These are phyloP conservation scores for Leptographium procerum DNA, from an alignment of 2,329 filamentous ascomycete genomes.

Conservation along the genomic window DNA sequence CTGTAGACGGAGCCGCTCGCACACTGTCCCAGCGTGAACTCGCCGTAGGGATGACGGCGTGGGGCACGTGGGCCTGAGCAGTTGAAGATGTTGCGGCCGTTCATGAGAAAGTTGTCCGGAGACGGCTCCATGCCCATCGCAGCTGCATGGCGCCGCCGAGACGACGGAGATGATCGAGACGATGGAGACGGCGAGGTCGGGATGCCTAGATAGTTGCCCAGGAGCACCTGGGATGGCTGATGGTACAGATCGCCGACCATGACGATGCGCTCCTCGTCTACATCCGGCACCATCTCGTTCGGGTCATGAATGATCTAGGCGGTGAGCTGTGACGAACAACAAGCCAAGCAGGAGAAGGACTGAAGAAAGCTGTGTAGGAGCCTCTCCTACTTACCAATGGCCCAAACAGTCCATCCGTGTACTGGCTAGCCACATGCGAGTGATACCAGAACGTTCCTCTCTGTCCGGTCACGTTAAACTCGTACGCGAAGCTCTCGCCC, in stretches of 20 bases:
- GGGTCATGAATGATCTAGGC: conserved; percentile 45
- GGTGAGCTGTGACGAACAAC: no score
- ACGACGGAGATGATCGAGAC: no score
- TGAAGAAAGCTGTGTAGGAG: no score
- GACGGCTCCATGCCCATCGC: conserved; percentile 28
- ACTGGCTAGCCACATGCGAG: conserved; percentile 54
- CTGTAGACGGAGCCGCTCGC: conserved; percentile 1
- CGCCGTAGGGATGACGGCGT: neutral
- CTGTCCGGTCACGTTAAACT: conserved; percentile 48
- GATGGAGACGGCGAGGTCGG: no score
- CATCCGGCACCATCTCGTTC: conserved; percentile 33
- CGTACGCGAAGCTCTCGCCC: conserved; percentile 53
- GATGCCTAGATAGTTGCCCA: neutral
- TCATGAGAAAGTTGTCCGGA: conserved; percentile 28
- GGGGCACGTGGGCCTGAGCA: conserved; percentile 13
- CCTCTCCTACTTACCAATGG: no score
- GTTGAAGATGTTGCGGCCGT: conserved; percentile 25
- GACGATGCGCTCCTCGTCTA: conserved; percentile 45
- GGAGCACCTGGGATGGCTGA: conserved; percentile 30
- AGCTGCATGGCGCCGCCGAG: no score
- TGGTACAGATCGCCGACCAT: conserved; percentile 69
- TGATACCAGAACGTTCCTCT: conserved; percentile 72
- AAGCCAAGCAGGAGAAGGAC: no score
- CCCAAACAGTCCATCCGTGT: conserved; percentile 65
- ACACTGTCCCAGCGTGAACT: neutral